Evolutionary conservation across 1,139 yeast genomes (phyloP).

Genomic region (Candida tropicalis): DNA sequence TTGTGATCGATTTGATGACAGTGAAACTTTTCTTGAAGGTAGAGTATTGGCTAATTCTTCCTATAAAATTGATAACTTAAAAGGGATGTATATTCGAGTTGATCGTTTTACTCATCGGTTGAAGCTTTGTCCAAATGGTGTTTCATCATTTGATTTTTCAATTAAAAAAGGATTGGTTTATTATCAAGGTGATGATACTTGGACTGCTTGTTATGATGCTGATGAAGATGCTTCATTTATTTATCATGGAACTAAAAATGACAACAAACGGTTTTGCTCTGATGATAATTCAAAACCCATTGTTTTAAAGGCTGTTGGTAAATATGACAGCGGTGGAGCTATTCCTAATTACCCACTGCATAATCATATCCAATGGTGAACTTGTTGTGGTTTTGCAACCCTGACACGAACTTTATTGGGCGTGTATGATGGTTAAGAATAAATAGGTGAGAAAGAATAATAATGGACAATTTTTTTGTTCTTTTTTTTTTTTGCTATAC

Average conservation of each 20-base stretch:
- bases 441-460: neutral
- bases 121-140: constrained; percentile 14
- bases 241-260: constrained; percentile 10
- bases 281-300: constrained; percentile 8
- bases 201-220: constrained; percentile 11
- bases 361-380: neutral
- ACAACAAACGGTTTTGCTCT: constrained; percentile 9
- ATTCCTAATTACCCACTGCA: constrained; percentile 12
- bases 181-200: constrained; percentile 5
- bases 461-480: neutral
- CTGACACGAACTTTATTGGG: neutral
- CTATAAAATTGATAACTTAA: constrained; percentile 3
- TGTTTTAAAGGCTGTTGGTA: constrained; percentile 11
- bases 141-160: constrained; percentile 9
- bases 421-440: neutral
- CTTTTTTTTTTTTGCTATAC: neutral
- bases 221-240: constrained; percentile 8
- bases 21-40: constrained; percentile 9
- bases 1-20: constrained; percentile 2
- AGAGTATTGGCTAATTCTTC: constrained; percentile 9
- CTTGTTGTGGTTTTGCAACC: neutral
- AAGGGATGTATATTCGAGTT: constrained; percentile 11
- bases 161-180: constrained; percentile 6
- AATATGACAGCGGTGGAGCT: constrained; percentile 12
- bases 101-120: constrained; percentile 10